These are phyloP conservation scores for Blastobotrys elegans DNA, from an alignment of 1,139 yeast species.

Conservation along the genomic window DNA sequence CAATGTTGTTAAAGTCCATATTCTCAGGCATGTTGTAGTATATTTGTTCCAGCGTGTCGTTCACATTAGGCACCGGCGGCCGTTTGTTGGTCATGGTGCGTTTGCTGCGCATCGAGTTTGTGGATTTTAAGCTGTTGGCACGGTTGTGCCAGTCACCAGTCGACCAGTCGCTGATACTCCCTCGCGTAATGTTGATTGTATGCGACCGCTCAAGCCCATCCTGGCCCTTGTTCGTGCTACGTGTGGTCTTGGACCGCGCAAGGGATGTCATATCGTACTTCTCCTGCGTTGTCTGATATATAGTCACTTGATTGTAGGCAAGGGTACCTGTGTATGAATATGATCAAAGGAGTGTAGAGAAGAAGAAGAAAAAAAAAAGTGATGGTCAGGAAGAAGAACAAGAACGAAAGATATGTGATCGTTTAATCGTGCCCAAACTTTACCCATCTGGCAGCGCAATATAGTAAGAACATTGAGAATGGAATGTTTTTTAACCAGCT, in stretches of 20 bases:
- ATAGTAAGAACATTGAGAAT: no score
- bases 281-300: background rate
- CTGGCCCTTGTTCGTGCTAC: background rate
- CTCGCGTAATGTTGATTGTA: slow-evolving; percentile 9
- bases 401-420: no score
- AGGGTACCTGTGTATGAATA: slow-evolving; percentile 4
- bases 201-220: slow-evolving; percentile 8
- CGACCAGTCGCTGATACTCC: slow-evolving; percentile 9
- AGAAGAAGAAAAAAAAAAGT: background rate
- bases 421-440: no score
- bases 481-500: no score
- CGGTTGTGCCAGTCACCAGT: slow-evolving; percentile 3
- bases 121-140: background rate
- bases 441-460: no score
- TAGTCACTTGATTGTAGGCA: slow-evolving; percentile 8
- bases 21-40: slow-evolving; percentile 3
- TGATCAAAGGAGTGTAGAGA: background rate
- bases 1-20: slow-evolving; percentile 1
- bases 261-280: background rate
- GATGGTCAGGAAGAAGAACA: no score
- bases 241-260: background rate
- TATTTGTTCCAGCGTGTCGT: background rate
- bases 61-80: background rate
- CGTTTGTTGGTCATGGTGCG: background rate
- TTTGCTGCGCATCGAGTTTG: background rate